Conservation (phyloP, 768 basidiomycete genomes). For the Rhodotorula graminis region DNA sequence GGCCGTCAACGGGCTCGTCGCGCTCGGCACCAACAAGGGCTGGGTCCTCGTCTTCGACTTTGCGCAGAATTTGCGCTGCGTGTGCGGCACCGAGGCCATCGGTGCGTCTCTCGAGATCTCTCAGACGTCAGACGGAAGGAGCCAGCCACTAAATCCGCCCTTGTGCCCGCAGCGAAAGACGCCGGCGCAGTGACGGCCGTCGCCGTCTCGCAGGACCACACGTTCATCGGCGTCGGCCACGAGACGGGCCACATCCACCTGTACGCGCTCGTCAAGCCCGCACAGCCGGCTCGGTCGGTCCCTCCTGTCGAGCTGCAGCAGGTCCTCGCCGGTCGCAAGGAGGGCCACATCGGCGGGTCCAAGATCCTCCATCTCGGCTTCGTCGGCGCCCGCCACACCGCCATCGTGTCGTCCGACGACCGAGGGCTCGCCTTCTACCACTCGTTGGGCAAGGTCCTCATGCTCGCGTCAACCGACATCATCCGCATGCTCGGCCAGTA, state of each 20-base stretch:
- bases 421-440: slow-evolving; percentile 90
- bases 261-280: slow-evolving; percentile 70
- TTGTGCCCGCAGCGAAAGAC: slow-evolving; percentile 59
- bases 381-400: slow-evolving; percentile 85
- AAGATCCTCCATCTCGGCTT: slow-evolving; percentile 78
- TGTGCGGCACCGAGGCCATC: slow-evolving; percentile 67
- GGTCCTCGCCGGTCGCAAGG: slow-evolving; percentile 71
- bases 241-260: slow-evolving; percentile 75
- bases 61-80: slow-evolving; percentile 70
- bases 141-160: too few relatives aligned
- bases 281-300: slow-evolving; percentile 58
- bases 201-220: slow-evolving; percentile 86
- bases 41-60: slow-evolving; percentile 81
- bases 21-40: slow-evolving; percentile 77
- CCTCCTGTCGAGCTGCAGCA: slow-evolving; percentile 63
- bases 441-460: slow-evolving; percentile 85
- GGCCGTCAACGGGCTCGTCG: slow-evolving; percentile 79
- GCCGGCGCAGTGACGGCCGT: slow-evolving; percentile 80
- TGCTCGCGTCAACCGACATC: slow-evolving; percentile 90
- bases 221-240: slow-evolving; percentile 85
- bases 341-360: slow-evolving; percentile 77
- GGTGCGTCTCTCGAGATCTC: slow-evolving; percentile 53
- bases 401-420: slow-evolving; percentile 84
- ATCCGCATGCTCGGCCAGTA: slow-evolving; percentile 90
- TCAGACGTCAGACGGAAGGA: too few relatives aligned